Conservation (phyloP, 2,329 filamentous ascomycete genomes). For the Ophiostoma himal-ulmi region DNA sequence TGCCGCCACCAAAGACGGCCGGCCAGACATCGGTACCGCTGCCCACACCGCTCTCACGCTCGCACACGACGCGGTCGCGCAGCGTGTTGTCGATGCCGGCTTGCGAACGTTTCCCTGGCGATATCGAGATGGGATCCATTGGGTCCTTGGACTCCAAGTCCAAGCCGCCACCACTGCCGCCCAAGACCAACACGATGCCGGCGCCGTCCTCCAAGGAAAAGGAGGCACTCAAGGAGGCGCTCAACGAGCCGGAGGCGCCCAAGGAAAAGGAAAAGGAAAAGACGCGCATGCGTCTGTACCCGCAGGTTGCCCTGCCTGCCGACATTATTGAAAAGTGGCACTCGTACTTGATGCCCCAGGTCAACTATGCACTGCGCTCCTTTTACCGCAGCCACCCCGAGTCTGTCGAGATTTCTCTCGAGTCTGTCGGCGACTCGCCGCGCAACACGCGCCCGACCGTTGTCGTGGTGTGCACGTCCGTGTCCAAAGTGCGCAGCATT, state of each 20-base stretch:
- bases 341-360: constrained; percentile 61
- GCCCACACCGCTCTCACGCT: neutral
- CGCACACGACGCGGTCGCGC: neutral
- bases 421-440: constrained; percentile 64
- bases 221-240: neutral
- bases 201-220: constrained; percentile 18
- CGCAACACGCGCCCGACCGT: constrained; percentile 65
- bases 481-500: constrained; percentile 64
- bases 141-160: constrained; percentile 7
- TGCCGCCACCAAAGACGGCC: neutral
- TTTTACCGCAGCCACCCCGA: constrained; percentile 70
- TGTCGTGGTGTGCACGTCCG: constrained; percentile 69
- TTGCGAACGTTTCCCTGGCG: constrained; percentile 15
- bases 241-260: neutral
- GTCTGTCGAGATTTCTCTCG: constrained; percentile 71
- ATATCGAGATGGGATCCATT: neutral
- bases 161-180: constrained; percentile 18
- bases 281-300: constrained; percentile 52
- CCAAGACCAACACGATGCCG: constrained; percentile 22
- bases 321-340: constrained; percentile 68
- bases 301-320: constrained; percentile 52
- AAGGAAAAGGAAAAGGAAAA: constrained; percentile 18
- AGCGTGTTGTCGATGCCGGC: constrained; percentile 3
- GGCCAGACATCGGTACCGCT: neutral
- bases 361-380: constrained; percentile 63